Percentiles rank a stretch among this genome's conserved stretches.
Evolutionary conservation across 192 early-diverging fungal species (phyloP).

Genomic region (Backusella tuberculispora): DNA sequence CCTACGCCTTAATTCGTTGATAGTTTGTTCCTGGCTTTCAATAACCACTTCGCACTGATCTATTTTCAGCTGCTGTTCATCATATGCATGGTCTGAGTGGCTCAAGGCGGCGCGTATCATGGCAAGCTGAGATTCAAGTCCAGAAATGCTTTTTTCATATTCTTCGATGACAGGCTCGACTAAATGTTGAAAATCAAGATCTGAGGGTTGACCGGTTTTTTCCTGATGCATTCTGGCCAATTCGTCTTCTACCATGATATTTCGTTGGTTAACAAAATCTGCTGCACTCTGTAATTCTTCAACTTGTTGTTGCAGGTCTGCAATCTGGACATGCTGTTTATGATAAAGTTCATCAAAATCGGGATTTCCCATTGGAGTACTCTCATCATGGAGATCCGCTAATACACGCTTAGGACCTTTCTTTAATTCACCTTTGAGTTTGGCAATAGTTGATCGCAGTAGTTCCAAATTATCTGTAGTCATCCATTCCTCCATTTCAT

Average conservation of each 20-base stretch:
- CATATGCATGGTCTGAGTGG: slow-evolving; percentile 54
- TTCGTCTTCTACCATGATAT: slow-evolving; percentile 30
- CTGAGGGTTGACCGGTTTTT: slow-evolving; percentile 26
- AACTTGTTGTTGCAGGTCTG: slow-evolving; percentile 30
- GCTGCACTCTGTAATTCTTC: slow-evolving; percentile 19
- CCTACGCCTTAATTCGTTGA: slow-evolving; percentile 47
- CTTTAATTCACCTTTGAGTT: slow-evolving; percentile 63
- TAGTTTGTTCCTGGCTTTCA: slow-evolving; percentile 51
- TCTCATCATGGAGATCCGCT: slow-evolving; percentile 9
- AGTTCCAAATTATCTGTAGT: slow-evolving; percentile 69
- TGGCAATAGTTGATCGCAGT: slow-evolving; percentile 64
- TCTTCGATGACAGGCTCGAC: slow-evolving; percentile 75
- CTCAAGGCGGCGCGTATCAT: slow-evolving; percentile 60
- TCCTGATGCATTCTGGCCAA: slow-evolving; percentile 7
- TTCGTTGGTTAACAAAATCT: slow-evolving; percentile 17
- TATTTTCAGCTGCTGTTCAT: slow-evolving; percentile 61
- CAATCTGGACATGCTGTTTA: slow-evolving; percentile 26
- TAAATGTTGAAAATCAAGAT: slow-evolving; percentile 51
- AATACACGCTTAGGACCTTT: slow-evolving; percentile 29
- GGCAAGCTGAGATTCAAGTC: slow-evolving; percentile 64
- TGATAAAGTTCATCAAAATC: slow-evolving; percentile 33
- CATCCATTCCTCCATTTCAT: slow-evolving; percentile 62
- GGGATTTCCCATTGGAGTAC: slow-evolving; percentile 15
- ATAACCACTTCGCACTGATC: slow-evolving; percentile 50
- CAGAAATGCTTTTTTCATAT: slow-evolving; percentile 66